Conservation (phyloP, 257 asterid species). For the Solanum arcanum region DNA sequence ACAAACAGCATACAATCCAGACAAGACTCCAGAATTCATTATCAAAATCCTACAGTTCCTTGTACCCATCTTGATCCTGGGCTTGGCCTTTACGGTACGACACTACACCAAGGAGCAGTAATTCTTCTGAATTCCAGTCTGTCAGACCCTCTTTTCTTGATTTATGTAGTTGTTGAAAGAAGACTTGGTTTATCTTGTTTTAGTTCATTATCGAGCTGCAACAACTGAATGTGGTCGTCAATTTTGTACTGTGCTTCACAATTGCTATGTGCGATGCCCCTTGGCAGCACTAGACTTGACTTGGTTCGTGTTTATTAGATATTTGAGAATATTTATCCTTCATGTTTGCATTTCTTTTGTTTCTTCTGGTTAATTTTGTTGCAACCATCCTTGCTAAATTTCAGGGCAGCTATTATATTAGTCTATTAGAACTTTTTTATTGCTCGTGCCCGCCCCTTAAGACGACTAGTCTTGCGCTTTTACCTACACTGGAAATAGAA, state of each 20-base stretch:
- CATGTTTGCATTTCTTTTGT: neutral
- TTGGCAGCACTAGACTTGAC: neutral
- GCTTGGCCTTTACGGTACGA: constrained; percentile 62
- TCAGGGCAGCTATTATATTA: neutral
- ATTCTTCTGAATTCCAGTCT: neutral
- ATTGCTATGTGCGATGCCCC: neutral
- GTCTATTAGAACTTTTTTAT: no score
- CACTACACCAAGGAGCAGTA: constrained; percentile 70
- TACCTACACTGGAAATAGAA: neutral
- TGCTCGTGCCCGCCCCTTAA: neutral
- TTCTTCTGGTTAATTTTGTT: neutral
- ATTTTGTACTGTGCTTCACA: neutral
- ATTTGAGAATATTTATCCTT: neutral
- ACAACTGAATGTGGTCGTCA: neutral
- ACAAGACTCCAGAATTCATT: constrained; percentile 47
- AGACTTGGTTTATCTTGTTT: neutral
- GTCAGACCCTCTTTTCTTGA: neutral
- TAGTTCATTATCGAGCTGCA: neutral
- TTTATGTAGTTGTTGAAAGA: constrained; percentile 13
- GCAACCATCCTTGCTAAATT: neutral
- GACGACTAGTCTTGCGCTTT: neutral
- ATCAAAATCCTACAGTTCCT: constrained; percentile 68
- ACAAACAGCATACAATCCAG: constrained; percentile 27
- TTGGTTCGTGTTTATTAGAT: neutral
- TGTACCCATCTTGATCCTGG: constrained; percentile 69